phyloP scores from a whole-genome alignment of 1,284 basidiomycete genomes.

The Ceratobasidium sp. region DNA sequence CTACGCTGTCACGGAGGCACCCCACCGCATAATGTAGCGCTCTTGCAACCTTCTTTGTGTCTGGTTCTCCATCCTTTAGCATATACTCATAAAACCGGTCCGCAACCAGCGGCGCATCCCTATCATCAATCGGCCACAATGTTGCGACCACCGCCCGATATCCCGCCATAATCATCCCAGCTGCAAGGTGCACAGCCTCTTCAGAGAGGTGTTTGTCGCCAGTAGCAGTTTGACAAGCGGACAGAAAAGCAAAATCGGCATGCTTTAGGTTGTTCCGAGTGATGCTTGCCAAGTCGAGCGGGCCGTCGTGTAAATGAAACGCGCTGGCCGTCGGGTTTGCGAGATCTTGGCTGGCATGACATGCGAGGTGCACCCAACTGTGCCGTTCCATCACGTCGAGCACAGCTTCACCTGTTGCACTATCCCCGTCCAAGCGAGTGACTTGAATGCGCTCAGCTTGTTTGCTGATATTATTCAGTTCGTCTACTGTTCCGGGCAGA shows the following conservation, averaged over 20 bases:
- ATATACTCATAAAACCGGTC: constrained; percentile 18
- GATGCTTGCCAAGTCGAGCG: not conserved
- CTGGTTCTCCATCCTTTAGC: not conserved
- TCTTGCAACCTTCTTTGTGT: not conserved
- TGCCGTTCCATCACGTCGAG: constrained; percentile 9
- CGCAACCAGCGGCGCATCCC: constrained; percentile 31
- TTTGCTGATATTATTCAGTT: not conserved
- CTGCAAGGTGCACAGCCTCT: constrained; percentile 38
- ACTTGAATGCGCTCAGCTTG: not conserved
- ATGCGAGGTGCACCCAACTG: constrained; percentile 33
- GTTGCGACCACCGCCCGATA: constrained; percentile 32
- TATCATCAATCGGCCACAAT: constrained; percentile 33
- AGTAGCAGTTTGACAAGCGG: constrained; percentile 40
- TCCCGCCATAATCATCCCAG: constrained; percentile 42
- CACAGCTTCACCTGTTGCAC: not conserved
- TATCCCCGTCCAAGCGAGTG: not conserved
- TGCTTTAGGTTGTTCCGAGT: not conserved
- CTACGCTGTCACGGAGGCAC: not conserved
- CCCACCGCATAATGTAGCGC: constrained; percentile 18
- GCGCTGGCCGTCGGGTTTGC: not conserved
- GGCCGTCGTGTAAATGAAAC: constrained; percentile 5
- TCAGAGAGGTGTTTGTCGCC: constrained; percentile 30
- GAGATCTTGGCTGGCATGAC: constrained; percentile 6
- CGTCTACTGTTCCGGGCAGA: not conserved
- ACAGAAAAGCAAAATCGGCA: constrained; percentile 34